Evolutionary conservation across 305 asterid genomes (phyloP), one percentile per base, ranked within the genome.

Genomic region (Solanum hybrid): DNA sequence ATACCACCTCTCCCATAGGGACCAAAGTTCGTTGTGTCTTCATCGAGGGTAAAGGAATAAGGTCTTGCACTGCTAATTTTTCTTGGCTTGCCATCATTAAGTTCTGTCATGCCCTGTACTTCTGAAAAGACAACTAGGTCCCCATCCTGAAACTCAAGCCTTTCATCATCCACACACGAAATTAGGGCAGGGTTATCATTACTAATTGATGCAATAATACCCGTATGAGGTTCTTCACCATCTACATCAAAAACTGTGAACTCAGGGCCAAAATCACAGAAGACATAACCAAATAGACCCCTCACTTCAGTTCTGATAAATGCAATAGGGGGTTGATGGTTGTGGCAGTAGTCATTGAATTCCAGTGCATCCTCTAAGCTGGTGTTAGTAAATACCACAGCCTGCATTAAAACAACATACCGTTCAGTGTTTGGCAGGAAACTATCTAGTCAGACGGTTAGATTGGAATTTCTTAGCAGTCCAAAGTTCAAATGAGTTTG

Each of bases 141-240:
- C 89, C 99, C 99, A 85, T 96, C 99, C 92, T 97, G 95, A 93
- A 97, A 97, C 93, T 97, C 99, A 35, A 97, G 96, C 93, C 99
- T 95, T 92, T 97, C 99, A 92, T 96, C 99, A 77, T 97, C 99
- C 91, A 96, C 99, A 88, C 98, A 97, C 8, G 95, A 90, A 91
- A 97, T 97, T 64, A 95, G 95, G 86, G 99, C 97, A 86, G 98
- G 96, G 89, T 95, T 97, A 89, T 95, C 99, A 80, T 96, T 96
- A 90, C 96, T 94, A 91, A 97, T 93, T 38, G 99, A 97, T 32
- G 98, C 99, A 90, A 97, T 96, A 64, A 97, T 97, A 82, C 98
- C 99, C 1, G 98, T 93, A 89, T 95, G 99, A 90, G 99, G 98
- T 89, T 96, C 99, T 90, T 96, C 97, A 10, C 99, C 99, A 90